These are phyloP conservation scores for Colletotrichum costaricense DNA, from an alignment of 2,329 filamentous ascomycete genomes.

Conservation along the genomic window DNA sequence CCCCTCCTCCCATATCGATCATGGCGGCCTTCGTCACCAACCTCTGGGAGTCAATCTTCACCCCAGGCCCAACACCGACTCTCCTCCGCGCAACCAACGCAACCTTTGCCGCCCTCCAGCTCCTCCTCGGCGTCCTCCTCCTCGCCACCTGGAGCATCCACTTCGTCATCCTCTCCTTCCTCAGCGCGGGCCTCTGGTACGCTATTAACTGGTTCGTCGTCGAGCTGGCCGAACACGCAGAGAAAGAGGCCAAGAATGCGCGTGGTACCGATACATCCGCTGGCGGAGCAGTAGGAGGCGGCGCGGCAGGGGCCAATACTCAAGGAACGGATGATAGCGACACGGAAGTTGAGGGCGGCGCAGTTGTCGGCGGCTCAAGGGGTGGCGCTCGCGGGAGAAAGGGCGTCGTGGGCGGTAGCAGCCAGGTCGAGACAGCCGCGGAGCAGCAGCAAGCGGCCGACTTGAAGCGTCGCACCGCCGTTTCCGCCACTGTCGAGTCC, in stretches of 20 bases:
- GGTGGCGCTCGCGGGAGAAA: neutral
- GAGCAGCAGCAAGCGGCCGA: constrained; percentile 51
- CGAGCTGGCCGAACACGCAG: constrained; percentile 63
- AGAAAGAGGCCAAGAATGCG: constrained; percentile 55
- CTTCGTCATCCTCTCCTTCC: constrained; percentile 82
- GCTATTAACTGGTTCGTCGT: constrained; percentile 96
- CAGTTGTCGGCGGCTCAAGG: neutral
- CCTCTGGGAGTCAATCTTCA: constrained; percentile 94
- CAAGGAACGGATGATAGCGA: constrained; percentile 56
- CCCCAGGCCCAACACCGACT: constrained; percentile 87
- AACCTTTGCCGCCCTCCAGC: constrained; percentile 87
- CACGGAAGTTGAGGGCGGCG: constrained; percentile 58
- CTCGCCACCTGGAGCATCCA: constrained; percentile 88
- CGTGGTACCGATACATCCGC: constrained; percentile 36
- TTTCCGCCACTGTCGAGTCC: constrained; percentile 37
- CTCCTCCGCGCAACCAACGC: constrained; percentile 91
- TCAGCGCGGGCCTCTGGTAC: constrained; percentile 89
- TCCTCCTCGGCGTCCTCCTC: constrained; percentile 81
- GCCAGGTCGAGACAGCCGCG: constrained; percentile 54
- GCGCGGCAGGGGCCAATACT: constrained; percentile 39
- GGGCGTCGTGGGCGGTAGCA: constrained; percentile 46
- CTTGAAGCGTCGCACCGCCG: constrained; percentile 59
- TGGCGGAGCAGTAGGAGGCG: constrained; percentile 44
- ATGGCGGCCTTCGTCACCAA: constrained; percentile 76
- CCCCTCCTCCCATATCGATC: constrained; percentile 23